A percentile compares a stretch with the other conserved stretches of the same genome.
Conservation (phyloP, 495 filamentous ascomycete species). For the Letharia columbiana region DNA sequence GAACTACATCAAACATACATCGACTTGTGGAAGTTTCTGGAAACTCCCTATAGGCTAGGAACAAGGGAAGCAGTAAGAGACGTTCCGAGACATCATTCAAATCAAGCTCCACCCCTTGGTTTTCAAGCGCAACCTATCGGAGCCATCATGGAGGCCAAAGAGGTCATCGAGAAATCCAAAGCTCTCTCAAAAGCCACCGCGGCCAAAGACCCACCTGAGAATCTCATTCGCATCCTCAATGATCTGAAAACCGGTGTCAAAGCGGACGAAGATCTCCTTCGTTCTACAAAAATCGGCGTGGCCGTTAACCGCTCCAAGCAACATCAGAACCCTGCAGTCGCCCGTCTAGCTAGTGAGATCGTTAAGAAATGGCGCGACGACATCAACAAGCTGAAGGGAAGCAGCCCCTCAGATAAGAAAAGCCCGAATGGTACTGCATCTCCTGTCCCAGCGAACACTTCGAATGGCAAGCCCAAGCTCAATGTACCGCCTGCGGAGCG, state of each 20-base stretch:
- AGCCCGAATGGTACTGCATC: constrained; percentile 35
- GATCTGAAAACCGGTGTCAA: constrained; percentile 66
- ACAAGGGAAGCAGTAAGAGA: background rate
- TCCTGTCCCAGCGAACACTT: constrained; percentile 15
- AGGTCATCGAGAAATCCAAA: constrained; percentile 63
- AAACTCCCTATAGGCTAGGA: background rate
- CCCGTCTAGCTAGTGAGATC: constrained; percentile 64
- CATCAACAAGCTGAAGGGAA: constrained; percentile 62
- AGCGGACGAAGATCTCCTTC: constrained; percentile 75
- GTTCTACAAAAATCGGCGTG: constrained; percentile 85
- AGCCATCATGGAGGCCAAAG: constrained; percentile 66
- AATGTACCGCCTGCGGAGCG: constrained; percentile 70
- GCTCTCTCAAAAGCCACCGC: constrained; percentile 67
- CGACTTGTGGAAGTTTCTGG: background rate
- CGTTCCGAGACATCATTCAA: background rate
- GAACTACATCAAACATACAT: background rate
- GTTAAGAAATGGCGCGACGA: constrained; percentile 81
- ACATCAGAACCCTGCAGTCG: constrained; percentile 68
- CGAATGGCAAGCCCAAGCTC: constrained; percentile 42
- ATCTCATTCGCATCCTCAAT: constrained; percentile 60
- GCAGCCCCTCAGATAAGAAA: constrained; percentile 42
- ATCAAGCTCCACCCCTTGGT: background rate
- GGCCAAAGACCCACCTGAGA: constrained; percentile 54
- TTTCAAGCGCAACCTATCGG: background rate
- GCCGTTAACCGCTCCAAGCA: constrained; percentile 74